phyloP scores from a whole-genome alignment of 1,284 basidiomycete genomes.

The Cystobasidiaceae sp. region DNA sequence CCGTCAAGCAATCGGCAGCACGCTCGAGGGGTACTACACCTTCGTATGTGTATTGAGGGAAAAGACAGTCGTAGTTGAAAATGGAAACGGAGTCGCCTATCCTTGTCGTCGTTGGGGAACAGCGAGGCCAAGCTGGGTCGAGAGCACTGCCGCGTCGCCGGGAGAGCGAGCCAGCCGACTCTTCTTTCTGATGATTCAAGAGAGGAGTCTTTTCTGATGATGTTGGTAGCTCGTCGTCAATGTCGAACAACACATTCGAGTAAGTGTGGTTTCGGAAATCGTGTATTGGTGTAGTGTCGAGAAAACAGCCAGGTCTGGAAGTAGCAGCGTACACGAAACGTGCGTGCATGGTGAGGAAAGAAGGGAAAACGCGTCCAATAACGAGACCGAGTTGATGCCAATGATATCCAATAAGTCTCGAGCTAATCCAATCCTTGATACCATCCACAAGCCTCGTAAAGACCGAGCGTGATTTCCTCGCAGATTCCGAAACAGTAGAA shows the following conservation, averaged over 20 bases:
- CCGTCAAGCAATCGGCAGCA: constrained; percentile 60
- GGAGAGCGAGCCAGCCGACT: too few relatives aligned
- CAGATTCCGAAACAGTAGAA: too few relatives aligned
- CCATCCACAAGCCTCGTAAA: background rate
- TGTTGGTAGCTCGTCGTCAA: background rate
- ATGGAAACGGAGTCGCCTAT: constrained; percentile 31
- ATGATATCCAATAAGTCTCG: constrained; percentile 20
- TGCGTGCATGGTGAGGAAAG: constrained; percentile 22
- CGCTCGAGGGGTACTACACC: constrained; percentile 48
- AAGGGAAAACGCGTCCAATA: constrained; percentile 14
- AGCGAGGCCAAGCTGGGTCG: constrained; percentile 9
- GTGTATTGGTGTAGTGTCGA: constrained; percentile 15
- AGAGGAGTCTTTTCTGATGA: too few relatives aligned
- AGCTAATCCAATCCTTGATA: constrained; percentile 19
- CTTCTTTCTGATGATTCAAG: too few relatives aligned
- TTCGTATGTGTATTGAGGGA: constrained; percentile 47
- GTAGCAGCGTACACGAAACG: constrained; percentile 26
- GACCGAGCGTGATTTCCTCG: constrained; percentile 38
- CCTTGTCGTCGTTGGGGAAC: constrained; percentile 6
- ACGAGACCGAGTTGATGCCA: constrained; percentile 31
- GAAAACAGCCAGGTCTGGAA: constrained; percentile 1
- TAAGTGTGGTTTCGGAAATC: background rate
- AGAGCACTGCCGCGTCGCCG: background rate
- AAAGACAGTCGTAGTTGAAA: constrained; percentile 44
- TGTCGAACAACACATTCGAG: background rate